These are phyloP conservation scores for Dioscorea zingiberensis DNA, from an alignment of 106 monocot genomes.

Conservation along the genomic window DNA sequence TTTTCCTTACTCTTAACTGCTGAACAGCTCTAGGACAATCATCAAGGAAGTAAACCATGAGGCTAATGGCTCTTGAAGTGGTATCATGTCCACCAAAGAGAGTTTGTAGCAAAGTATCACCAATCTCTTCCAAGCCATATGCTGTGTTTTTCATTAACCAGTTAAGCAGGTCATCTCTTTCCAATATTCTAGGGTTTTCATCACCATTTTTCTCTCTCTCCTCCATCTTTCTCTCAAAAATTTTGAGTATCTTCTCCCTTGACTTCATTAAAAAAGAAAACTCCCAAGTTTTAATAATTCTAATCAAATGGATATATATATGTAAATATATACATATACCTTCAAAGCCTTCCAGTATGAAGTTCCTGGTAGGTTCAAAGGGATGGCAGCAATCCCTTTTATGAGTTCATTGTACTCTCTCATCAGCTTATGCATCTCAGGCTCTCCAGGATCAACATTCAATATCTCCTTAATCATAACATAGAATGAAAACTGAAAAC, in stretches of 20 bases:
- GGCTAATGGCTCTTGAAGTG: background rate
- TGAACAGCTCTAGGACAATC: slow-evolving; percentile 5
- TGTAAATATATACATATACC: slow-evolving; percentile 3
- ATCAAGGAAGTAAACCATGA: slow-evolving; percentile 1
- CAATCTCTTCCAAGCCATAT: background rate
- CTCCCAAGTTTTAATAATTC: background rate
- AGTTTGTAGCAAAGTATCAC: background rate
- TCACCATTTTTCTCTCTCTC: background rate
- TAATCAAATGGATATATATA: background rate
- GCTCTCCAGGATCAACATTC: slow-evolving; percentile 23
- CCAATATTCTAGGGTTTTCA: background rate
- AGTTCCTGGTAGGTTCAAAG: slow-evolving; percentile 28
- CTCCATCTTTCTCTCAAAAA: background rate
- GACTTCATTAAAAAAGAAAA: background rate
- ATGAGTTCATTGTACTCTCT: slow-evolving; percentile 22
- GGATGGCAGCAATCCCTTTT: slow-evolving; percentile 23
- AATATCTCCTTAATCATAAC: slow-evolving; percentile 31
- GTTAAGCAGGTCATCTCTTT: background rate
- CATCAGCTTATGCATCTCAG: slow-evolving; percentile 25
- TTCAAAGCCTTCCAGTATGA: slow-evolving; percentile 26
- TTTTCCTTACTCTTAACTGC: background rate
- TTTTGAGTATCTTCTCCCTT: background rate
- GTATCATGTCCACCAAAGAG: background rate
- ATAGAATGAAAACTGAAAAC: slow-evolving; percentile 30
- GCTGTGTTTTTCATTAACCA: background rate